Percentiles rank a stretch among this genome's conserved stretches.
These are phyloP conservation scores for Nakazawaea ernobii DNA, from an alignment of 805 yeast species.

Conservation along the genomic window DNA sequence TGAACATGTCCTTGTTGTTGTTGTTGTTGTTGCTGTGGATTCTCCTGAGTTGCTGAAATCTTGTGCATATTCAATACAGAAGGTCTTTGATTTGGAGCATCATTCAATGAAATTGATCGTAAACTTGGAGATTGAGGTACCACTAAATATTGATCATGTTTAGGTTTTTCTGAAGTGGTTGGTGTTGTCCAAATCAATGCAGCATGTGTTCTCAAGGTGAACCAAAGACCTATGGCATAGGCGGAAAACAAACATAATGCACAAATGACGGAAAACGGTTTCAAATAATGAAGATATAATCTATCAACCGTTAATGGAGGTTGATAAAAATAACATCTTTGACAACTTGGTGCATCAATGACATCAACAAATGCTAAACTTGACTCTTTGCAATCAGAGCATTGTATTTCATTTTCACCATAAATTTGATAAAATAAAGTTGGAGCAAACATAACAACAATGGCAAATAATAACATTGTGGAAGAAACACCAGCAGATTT, in stretches of 20 bases:
- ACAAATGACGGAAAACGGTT: constrained; percentile 78
- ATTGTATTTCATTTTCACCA: constrained; percentile 76
- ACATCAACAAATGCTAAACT: not conserved
- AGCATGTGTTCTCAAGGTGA: constrained; percentile 94
- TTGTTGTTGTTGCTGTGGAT: constrained; percentile 11
- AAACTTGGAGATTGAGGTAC: constrained; percentile 9
- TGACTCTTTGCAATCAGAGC: constrained; percentile 46
- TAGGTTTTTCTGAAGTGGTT: constrained; percentile 31
- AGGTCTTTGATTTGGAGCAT: constrained; percentile 3
- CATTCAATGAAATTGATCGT: constrained; percentile 9
- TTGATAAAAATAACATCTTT: constrained; percentile 69
- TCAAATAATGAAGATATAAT: constrained; percentile 60
- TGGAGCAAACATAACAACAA: constrained; percentile 89
- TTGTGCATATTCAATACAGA: constrained; percentile 3
- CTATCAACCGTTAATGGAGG: constrained; percentile 67
- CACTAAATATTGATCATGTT: constrained; percentile 2
- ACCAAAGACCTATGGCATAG: constrained; percentile 83
- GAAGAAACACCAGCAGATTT: constrained; percentile 96
- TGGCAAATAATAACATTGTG: constrained; percentile 88
- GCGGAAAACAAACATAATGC: constrained; percentile 78
- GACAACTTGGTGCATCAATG: constrained; percentile 36
- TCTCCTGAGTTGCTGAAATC: constrained; percentile 7
- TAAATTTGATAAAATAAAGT: constrained; percentile 85
- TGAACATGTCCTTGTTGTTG: constrained; percentile 9
- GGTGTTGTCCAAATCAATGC: constrained; percentile 90